phyloP scores from a whole-genome alignment of 257 asterid species.

The Oldenlandia corymbosa region DNA sequence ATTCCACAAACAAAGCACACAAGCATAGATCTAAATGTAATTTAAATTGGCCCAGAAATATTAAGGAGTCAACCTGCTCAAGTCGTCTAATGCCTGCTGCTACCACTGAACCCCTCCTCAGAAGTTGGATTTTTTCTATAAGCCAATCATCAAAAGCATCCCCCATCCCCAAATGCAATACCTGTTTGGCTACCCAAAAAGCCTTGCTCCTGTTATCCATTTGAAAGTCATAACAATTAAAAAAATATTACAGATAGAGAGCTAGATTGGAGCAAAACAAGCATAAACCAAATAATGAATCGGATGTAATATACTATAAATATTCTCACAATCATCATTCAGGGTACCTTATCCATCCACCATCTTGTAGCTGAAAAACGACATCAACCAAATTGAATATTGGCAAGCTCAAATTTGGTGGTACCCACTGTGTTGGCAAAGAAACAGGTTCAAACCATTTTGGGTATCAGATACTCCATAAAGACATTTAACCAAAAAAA shows the following conservation, averaged over 20 bases:
- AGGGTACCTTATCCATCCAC: slow-evolving; percentile 97
- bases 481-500: too few species aligned
- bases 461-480: slow-evolving; percentile 17
- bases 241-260: slow-evolving; percentile 4
- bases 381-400: slow-evolving; percentile 83
- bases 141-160: slow-evolving; percentile 99
- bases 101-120: slow-evolving; percentile 80
- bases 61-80: slow-evolving; percentile 56
- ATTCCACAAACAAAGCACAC: neutral
- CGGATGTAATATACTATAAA: slow-evolving; percentile 8
- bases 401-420: slow-evolving; percentile 81
- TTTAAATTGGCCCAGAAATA: neutral
- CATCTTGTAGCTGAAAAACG: slow-evolving; percentile 89
- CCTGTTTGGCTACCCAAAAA: slow-evolving; percentile 97
- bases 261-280: slow-evolving; percentile 17
- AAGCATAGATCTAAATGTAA: slow-evolving; percentile 3
- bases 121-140: slow-evolving; percentile 79
- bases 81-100: slow-evolving; percentile 79
- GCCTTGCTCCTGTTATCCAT: slow-evolving; percentile 74
- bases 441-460: slow-evolving; percentile 20
- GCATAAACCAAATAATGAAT: slow-evolving; percentile 11
- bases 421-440: slow-evolving; percentile 70
- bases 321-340: neutral
- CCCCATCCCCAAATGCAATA: slow-evolving; percentile 96
- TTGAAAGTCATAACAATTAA: slow-evolving; percentile 19